Base-by-base conservation (phyloP, 2,329 filamentous ascomycete species). In the Stagonosporopsis rhizophila region DNA sequence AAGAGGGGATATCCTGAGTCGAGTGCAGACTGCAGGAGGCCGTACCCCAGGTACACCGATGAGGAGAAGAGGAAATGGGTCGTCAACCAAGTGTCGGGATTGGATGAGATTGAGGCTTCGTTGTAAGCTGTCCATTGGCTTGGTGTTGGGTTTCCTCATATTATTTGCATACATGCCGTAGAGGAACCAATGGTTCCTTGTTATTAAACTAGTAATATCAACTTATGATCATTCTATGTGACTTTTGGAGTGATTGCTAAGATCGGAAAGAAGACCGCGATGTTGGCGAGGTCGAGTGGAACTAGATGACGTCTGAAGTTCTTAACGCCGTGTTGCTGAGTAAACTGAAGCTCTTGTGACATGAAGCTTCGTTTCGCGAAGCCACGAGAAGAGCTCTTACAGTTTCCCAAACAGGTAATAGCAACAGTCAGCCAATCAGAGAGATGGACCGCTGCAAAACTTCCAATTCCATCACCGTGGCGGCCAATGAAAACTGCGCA, bases 11-110 rank as follows among this genome's bases (percentile, higher is more conserved):
- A 86, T 63, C 78, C 82, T 1, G 67, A 79, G 28, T 73, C 75
- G 15, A 84, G 79, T 65, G 77, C 77, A 47, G 79, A 85, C 65
- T 86, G 82, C 68, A 75, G 84, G 41, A 72, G 81, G 46, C 83
- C 84, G 15, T 85, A 84, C 60, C 84, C 84, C 0, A 71, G 76
- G 60, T 87, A 79, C 60, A 58, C 68, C 2, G 77, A 79, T 56
- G 68, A 67, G 34, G 77, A 79, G 69, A 82, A 81, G 74, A 78
- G 79, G 63, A 65, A 69, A 19, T 81, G 79, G 79, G 77, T 82
- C 25, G 48, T 75, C 40, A 68, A 69, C 30, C 71, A 75, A 52
- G 73, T 76, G 6, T 69, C 65, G 3, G 67, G 64, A 0, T 50
- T 76, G 15, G 71, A 75, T 51, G 56, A 66, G 39, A 64, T 74